Percentiles rank a stretch among this genome's conserved stretches.
Conservation (phyloP, 495 filamentous ascomycete species). For the Evansstolkia leycettana region DNA sequence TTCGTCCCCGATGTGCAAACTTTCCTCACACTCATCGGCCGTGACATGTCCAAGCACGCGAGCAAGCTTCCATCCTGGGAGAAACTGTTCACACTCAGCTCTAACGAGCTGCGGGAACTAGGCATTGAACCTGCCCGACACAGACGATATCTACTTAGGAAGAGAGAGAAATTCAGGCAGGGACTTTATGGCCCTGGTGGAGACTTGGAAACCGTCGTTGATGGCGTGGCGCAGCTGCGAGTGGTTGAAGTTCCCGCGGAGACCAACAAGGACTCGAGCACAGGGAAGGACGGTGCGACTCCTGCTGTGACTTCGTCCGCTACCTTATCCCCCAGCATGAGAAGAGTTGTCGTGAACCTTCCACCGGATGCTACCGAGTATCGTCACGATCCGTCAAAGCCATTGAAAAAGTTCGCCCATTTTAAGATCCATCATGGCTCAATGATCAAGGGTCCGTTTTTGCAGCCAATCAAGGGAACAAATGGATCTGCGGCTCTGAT, state of each 20-base stretch:
- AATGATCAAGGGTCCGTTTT: conserved; percentile 58
- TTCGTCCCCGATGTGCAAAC: conserved; percentile 83
- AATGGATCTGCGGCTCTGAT: conserved; percentile 49
- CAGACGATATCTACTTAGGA: conserved; percentile 71
- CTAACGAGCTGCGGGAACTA: conserved; percentile 61
- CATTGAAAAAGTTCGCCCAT: conserved; percentile 40
- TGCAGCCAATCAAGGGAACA: conserved; percentile 50
- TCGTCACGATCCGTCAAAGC: conserved; percentile 19
- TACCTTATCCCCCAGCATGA: conserved; percentile 39
- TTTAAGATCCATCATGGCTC: conserved; percentile 52
- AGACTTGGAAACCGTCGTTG: conserved; percentile 56
- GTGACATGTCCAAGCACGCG: conserved; percentile 64
- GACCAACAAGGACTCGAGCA: conserved; percentile 1
- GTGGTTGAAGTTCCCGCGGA: conserved; percentile 48
- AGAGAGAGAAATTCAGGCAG: conserved; percentile 70
- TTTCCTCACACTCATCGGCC: conserved; percentile 88
- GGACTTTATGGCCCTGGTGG: conserved; percentile 70
- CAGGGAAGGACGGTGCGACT: conserved; percentile 2
- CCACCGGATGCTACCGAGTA: conserved; percentile 37
- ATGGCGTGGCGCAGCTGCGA: conserved; percentile 58
- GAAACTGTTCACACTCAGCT: conserved; percentile 68
- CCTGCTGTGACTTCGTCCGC: conserved; percentile 19
- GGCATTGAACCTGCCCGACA: conserved; percentile 77
- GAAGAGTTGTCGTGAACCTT: conserved; percentile 63
- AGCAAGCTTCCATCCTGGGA: conserved; percentile 81